phyloP scores from a whole-genome alignment of 2,329 filamentous ascomycete species.

The Amylocarpus encephaloides region DNA sequence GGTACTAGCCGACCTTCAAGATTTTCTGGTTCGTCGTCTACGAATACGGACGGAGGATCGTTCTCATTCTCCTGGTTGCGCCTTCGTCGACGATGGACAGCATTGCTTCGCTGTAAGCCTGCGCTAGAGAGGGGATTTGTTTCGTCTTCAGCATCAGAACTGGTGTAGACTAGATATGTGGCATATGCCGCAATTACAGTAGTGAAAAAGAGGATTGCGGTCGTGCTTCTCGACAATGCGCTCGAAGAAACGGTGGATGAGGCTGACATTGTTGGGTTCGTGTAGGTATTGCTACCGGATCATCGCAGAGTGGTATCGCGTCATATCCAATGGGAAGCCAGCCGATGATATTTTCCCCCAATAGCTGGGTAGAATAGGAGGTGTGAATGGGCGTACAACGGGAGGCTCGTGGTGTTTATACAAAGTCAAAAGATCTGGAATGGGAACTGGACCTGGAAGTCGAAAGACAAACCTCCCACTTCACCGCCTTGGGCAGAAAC shows the following conservation, averaged over 20 bases:
- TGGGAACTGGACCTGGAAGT: too few species aligned
- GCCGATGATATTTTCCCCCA: too few species aligned
- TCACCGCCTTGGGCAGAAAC: too few species aligned
- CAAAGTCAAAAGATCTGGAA: too few species aligned
- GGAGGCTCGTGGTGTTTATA: too few species aligned
- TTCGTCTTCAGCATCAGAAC: conserved; percentile 29
- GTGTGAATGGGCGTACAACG: too few species aligned
- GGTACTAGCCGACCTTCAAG: conserved; percentile 29
- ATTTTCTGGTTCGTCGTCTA: conserved; percentile 27
- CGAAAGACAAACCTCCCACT: too few species aligned
- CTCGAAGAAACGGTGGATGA: conserved; percentile 45
- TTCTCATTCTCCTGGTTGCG: conserved; percentile 9
- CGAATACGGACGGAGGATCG: conserved; percentile 9
- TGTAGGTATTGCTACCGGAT: neutral
- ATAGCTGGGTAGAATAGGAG: too few species aligned
- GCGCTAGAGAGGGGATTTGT: conserved; percentile 19
- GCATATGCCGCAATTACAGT: conserved; percentile 50
- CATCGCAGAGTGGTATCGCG: neutral
- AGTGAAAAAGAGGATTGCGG: conserved; percentile 50
- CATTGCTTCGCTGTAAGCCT: conserved; percentile 58
- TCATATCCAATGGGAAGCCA: neutral
- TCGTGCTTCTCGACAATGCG: conserved; percentile 45
- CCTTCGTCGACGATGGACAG: conserved; percentile 48
- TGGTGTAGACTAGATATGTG: conserved; percentile 52
- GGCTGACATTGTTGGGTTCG: conserved; percentile 26